Evolutionary conservation across 1,139 yeast genomes (phyloP).

Genomic region (Yamadazyma membranifaciens): DNA sequence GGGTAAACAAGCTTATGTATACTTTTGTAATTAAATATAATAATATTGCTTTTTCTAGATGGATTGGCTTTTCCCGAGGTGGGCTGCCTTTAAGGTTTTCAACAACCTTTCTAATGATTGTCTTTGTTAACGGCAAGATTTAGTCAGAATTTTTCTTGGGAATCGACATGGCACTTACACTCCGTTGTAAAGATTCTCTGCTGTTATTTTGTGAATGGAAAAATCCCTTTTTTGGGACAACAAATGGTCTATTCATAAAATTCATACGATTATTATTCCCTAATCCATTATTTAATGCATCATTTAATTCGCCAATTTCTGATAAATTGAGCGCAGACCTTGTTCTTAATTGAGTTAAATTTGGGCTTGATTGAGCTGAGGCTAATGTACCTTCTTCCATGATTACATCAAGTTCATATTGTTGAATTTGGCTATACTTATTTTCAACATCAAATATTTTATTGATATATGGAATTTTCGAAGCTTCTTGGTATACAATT

Average conservation of each 20-base stretch:
- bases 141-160: conserved; percentile 2
- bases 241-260: conserved; percentile 38
- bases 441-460: conserved; percentile 13
- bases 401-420: conserved; percentile 21
- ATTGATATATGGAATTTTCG: conserved; percentile 21
- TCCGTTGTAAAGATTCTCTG: conserved; percentile 28
- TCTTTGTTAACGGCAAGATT: too few species aligned
- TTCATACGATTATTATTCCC: conserved; percentile 17
- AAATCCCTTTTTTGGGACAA: conserved; percentile 28
- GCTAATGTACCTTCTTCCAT: conserved; percentile 35
- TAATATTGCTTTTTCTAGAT: too few species aligned
- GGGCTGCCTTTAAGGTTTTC: too few species aligned
- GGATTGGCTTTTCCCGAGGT: too few species aligned
- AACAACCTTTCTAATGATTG: neutral
- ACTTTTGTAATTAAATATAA: too few species aligned
- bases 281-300: conserved; percentile 8
- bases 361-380: conserved; percentile 19
- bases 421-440: conserved; percentile 16
- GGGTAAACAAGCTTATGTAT: too few species aligned
- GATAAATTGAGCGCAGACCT: conserved; percentile 38
- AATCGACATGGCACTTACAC: conserved; percentile 21
- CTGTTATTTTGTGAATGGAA: conserved; percentile 25
- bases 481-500: conserved; percentile 11
- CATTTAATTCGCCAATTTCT: conserved; percentile 19
- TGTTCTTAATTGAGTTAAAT: conserved; percentile 35